Conservation (phyloP, 2,329 filamentous ascomycete species). For the Hypoxylon sp. region DNA sequence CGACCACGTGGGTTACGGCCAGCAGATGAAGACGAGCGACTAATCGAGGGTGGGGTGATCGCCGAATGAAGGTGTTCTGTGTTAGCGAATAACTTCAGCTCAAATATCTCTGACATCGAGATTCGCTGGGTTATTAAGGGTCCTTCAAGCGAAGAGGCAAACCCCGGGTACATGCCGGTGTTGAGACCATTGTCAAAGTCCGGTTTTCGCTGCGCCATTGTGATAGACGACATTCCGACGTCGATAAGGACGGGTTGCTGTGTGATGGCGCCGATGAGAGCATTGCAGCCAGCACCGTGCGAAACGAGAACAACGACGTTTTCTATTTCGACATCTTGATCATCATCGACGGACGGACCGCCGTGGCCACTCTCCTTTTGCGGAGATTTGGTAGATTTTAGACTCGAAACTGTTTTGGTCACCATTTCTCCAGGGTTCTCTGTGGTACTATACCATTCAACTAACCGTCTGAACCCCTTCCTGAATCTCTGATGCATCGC, state of each 20-base stretch:
- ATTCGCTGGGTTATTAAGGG: constrained; percentile 51
- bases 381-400: constrained; percentile 38
- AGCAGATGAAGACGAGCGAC: constrained; percentile 54
- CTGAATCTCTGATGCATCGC: constrained; percentile 94
- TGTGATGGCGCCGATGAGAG: constrained; percentile 90
- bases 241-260: constrained; percentile 93
- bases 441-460: constrained; percentile 83
- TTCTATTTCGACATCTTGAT: constrained; percentile 75
- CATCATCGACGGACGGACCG: constrained; percentile 55
- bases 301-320: constrained; percentile 90
- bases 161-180: constrained; percentile 43
- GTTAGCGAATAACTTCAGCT: constrained; percentile 81
- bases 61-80: constrained; percentile 77
- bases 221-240: constrained; percentile 90
- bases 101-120: constrained; percentile 74
- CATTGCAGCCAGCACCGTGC: constrained; percentile 96
- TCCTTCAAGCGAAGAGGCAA: constrained; percentile 51
- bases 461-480: constrained; percentile 80
- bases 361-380: constrained; percentile 53
- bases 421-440: constrained; percentile 68
- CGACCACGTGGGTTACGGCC: constrained; percentile 58
- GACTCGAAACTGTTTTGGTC: constrained; percentile 58
- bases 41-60: constrained; percentile 54
- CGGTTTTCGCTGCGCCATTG: constrained; percentile 81
- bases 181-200: constrained; percentile 59